Evolutionary conservation across 306 rosid genomes (phyloP), one percentile per base, ranked within the genome.

Genomic region (Malus asiatica): DNA sequence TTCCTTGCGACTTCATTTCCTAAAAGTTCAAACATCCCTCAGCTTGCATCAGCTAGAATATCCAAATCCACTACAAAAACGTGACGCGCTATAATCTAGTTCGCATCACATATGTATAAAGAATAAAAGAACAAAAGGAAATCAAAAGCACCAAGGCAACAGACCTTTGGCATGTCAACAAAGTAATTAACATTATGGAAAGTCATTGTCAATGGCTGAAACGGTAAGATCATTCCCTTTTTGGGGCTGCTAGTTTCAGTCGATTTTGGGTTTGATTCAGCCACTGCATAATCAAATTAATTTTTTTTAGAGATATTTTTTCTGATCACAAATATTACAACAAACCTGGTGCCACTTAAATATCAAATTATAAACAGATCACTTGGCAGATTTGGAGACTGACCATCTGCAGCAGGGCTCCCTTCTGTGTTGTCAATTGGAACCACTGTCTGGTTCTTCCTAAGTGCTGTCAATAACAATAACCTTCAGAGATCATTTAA

Each of bases 191-290:
- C 93, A 71, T 91, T 87, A 76, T 77, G 89, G 78, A 93, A 93
- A 70, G 96, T 93, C 98, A 93, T 88, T 81, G 97, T 91, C 76
- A 93, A 78, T 70, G 98, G 97, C 76, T 89, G 86, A 81, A 93
- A 93, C 44, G 98, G 96, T 87, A 93, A 96, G 83, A 89, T 93
- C 98, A 93, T 93, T 86, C 98, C 98, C 85, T 89, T 91, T 58
- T 22, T 74, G 53, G 51, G 72, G 48, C 52, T 73, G 55, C 70
- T 79, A 25, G 69, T 79, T 72, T 58, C 72, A 25, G 76, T 33
- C 61, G 86, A 77, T 73, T 42, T 62, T 51, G 79, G 25, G 20
- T 46, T 66, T 70, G 71, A 4, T 52, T 84, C 68, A 19, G 51
- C 55, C 38, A 6, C 96, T 86, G 89, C 78, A 81, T 42, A 76